Evolutionary conservation across 805 yeast genomes (phyloP).

Genomic region (Myxozyma sirexii): DNA sequence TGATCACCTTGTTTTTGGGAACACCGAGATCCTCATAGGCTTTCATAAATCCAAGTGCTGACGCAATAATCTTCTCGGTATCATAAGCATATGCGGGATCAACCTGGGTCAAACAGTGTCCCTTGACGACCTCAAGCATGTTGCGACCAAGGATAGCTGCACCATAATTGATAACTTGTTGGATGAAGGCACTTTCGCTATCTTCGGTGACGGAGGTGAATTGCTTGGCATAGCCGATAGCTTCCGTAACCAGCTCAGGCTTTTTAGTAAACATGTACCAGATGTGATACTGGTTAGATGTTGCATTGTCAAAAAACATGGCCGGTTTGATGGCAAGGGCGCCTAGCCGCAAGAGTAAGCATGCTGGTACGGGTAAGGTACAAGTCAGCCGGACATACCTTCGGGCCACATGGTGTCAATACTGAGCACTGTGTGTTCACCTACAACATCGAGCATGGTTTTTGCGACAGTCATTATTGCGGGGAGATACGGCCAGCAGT

Average conservation of each 20-base stretch:
- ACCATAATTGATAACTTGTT: slow-evolving; percentile 51
- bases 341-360: not conserved
- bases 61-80: slow-evolving; percentile 37
- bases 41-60: slow-evolving; percentile 40
- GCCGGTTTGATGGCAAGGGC: slow-evolving; percentile 29
- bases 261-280: slow-evolving; percentile 31
- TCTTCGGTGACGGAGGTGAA: slow-evolving; percentile 46
- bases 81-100: slow-evolving; percentile 40
- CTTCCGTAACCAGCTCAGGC: slow-evolving; percentile 20
- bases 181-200: slow-evolving; percentile 50
- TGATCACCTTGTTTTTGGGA: slow-evolving; percentile 41
- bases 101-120: slow-evolving; percentile 50
- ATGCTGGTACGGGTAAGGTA: not conserved
- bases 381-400: slow-evolving; percentile 8
- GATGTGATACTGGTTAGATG: slow-evolving; percentile 33
- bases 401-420: slow-evolving; percentile 35
- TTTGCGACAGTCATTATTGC: slow-evolving; percentile 73
- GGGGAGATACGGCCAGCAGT: too few relatives aligned
- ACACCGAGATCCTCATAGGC: slow-evolving; percentile 45
- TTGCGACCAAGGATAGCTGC: slow-evolving; percentile 49
- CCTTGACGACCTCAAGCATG: slow-evolving; percentile 45
- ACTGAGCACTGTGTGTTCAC: slow-evolving; percentile 78
- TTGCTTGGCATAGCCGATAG: slow-evolving; percentile 24
- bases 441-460: slow-evolving; percentile 83
- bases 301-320: slow-evolving; percentile 27